A percentile compares a stretch with the other conserved stretches of the same genome.
These are phyloP conservation scores for Xylariales sp. DNA, from an alignment of 2,329 filamentous ascomycete species.

Conservation along the genomic window DNA sequence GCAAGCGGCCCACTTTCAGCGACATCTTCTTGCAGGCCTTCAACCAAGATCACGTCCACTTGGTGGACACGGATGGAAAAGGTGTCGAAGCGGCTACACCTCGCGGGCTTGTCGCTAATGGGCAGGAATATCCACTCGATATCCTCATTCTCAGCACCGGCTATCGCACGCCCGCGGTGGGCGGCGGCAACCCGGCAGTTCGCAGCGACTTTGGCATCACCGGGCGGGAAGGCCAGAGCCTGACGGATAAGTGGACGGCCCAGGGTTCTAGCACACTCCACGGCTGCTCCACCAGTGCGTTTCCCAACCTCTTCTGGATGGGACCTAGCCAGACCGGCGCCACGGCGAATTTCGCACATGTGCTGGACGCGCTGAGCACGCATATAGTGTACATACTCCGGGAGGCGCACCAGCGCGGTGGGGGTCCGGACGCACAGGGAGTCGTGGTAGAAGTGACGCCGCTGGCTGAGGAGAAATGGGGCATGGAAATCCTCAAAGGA, in stretches of 20 bases:
- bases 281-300: constrained; percentile 12
- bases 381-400: constrained; percentile 1
- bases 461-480: constrained; percentile 3
- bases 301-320: constrained; percentile 3
- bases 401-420: neutral
- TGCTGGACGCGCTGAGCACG: constrained; percentile 1
- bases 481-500: neutral
- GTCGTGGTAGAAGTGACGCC: constrained; percentile 1
- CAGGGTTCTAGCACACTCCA: constrained; percentile 2
- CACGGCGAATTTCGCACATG: constrained; percentile 3
- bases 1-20: constrained; percentile 60
- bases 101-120: constrained; percentile 42
- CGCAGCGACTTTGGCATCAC: constrained; percentile 2
- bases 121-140: constrained; percentile 39
- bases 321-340: constrained; percentile 1
- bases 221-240: neutral
- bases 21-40: constrained; percentile 55
- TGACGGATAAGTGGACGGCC: constrained; percentile 5
- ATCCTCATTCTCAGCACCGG: constrained; percentile 32
- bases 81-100: constrained; percentile 42
- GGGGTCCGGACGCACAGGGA: neutral
- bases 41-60: constrained; percentile 53
- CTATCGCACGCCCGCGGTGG: constrained; percentile 22
- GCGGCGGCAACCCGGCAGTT: constrained; percentile 1
- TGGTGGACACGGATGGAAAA: constrained; percentile 55